A percentile compares a stretch with the other conserved stretches of the same genome.
phyloP scores from a whole-genome alignment of 371 early-diverging fungal species.

The Mortierella sp. region DNA sequence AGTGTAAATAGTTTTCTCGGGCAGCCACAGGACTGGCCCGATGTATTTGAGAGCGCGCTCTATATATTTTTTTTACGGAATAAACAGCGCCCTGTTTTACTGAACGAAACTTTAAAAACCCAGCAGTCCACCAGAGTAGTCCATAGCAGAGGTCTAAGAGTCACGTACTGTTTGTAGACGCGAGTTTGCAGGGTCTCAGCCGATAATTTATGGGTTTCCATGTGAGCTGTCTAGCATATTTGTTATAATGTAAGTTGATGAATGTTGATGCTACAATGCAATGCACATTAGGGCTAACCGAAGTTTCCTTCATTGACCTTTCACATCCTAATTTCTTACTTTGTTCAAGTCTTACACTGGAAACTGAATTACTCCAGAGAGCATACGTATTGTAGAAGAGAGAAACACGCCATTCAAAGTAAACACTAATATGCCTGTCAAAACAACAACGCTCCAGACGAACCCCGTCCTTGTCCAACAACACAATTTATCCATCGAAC shows the following conservation, averaged over 20 bases:
- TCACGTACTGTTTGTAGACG: no score
- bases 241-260: background rate
- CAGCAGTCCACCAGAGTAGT: no score
- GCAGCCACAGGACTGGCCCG: background rate
- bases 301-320: background rate
- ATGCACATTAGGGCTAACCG: background rate
- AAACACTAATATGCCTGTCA: constrained; percentile 22
- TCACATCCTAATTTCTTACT: no score
- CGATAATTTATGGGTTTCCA: no score
- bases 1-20: background rate
- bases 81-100: background rate
- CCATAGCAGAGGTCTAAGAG: no score
- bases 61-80: background rate
- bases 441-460: constrained; percentile 30
- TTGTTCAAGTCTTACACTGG: no score
- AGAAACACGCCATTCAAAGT: background rate
- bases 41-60: background rate
- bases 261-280: background rate
- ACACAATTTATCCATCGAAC: constrained; percentile 18
- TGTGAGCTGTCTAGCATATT: background rate
- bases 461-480: constrained; percentile 34
- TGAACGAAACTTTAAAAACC: no score
- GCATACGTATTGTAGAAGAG: background rate
- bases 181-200: no score
- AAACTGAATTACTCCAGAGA: no score